A percentile compares a stretch with the other conserved stretches of the same genome.
Conservation (phyloP, 78 protist genomes). For the Bodo saltans region DNA sequence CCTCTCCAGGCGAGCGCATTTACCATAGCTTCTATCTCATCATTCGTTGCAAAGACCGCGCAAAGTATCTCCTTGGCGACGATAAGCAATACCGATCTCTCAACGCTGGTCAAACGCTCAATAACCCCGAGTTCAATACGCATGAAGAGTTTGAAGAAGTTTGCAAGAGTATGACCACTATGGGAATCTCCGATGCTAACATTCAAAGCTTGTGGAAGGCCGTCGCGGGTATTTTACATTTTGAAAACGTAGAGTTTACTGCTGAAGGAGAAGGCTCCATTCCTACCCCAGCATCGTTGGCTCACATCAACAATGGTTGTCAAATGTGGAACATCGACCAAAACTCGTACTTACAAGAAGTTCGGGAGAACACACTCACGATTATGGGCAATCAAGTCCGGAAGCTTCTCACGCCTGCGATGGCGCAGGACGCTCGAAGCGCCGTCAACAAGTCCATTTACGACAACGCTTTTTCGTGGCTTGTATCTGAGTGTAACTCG, state of each 20-base stretch:
- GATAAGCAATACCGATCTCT: neutral
- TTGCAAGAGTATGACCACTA: neutral
- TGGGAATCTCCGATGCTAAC: constrained; percentile 5
- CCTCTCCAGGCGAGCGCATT: constrained; percentile 70
- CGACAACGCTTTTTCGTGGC: constrained; percentile 60
- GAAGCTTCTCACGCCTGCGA: neutral
- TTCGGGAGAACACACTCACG: neutral
- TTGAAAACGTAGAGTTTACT: constrained; percentile 18
- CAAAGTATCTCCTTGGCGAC: neutral
- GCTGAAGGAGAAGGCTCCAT: constrained; percentile 17
- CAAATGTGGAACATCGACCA: neutral
- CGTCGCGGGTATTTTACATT: constrained; percentile 30
- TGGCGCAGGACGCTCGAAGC: constrained; percentile 53
- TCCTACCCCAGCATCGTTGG: neutral
- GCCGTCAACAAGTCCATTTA: constrained; percentile 75
- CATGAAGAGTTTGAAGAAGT: constrained; percentile 34
- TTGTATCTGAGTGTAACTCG: constrained; percentile 57
- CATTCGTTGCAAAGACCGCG: neutral
- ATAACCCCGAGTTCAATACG: constrained; percentile 26
- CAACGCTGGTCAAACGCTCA: neutral
- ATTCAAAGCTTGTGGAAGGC: neutral
- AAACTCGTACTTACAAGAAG: neutral
- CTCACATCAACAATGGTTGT: neutral
- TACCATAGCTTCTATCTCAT: constrained; percentile 87
- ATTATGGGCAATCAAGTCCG: neutral